Evolutionary conservation across 768 basidiomycete genomes (phyloP).

Genomic region (Trametes cingulata): DNA sequence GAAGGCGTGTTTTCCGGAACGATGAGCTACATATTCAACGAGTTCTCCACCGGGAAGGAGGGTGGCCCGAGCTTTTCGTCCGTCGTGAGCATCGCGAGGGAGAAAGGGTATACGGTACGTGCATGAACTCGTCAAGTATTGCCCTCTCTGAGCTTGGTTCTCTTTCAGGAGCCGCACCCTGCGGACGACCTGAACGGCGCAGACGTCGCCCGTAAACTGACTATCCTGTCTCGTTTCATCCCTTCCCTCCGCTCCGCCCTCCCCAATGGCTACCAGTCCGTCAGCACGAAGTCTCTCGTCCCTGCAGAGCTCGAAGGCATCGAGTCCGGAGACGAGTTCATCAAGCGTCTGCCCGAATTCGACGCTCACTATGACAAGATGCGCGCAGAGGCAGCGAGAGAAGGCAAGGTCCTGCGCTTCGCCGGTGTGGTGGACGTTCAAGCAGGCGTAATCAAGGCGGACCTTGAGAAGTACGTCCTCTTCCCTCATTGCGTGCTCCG

Average conservation of each 20-base stretch:
- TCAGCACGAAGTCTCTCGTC: slow-evolving; percentile 83
- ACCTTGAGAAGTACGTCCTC: slow-evolving; percentile 76
- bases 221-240: slow-evolving; percentile 87
- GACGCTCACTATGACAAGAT: slow-evolving; percentile 78
- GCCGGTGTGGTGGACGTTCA: slow-evolving; percentile 91
- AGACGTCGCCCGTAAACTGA: slow-evolving; percentile 96
- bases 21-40: slow-evolving; percentile 98
- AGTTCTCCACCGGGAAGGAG: slow-evolving; percentile 73
- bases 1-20: slow-evolving; percentile 99
- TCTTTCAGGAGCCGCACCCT: slow-evolving; percentile 87
- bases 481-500: neutral
- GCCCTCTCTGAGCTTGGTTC: neutral
- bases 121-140: neutral
- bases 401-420: slow-evolving; percentile 86
- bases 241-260: slow-evolving; percentile 53
- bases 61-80: slow-evolving; percentile 82
- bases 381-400: slow-evolving; percentile 73
- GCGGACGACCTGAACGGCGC: slow-evolving; percentile 95
- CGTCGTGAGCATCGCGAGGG: slow-evolving; percentile 84
- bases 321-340: slow-evolving; percentile 78
- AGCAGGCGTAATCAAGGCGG: slow-evolving; percentile 74
- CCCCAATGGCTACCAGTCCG: slow-evolving; percentile 76
- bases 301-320: slow-evolving; percentile 70
- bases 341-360: slow-evolving; percentile 75
- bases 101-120: slow-evolving; percentile 90